Evolutionary conservation across 2,329 filamentous ascomycete species (phyloP).

Genomic region (Cytospora piceae): DNA sequence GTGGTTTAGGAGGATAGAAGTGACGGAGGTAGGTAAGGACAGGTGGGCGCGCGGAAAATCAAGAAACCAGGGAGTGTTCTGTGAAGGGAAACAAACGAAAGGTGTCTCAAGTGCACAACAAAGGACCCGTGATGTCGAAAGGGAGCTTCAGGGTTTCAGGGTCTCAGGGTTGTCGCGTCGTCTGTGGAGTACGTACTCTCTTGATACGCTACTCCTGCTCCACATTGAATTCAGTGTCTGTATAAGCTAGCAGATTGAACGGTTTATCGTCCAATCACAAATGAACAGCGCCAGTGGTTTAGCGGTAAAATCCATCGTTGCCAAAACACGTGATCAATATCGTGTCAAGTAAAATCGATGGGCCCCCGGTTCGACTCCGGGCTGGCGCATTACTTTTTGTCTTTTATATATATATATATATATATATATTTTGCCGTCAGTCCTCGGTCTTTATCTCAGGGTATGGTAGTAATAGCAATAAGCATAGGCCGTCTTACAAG

Average conservation of each 20-base stretch:
- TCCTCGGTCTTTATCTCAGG: too few species aligned
- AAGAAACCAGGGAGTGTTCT: not conserved
- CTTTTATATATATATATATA: too few species aligned
- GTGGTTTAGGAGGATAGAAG: not conserved
- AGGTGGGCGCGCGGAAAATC: slow-evolving; percentile 4
- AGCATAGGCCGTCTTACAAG: too few species aligned
- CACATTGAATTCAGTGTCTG: fast-evolving
- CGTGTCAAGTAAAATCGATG: too few species aligned
- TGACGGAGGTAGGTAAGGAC: not conserved
- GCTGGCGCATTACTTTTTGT: too few species aligned
- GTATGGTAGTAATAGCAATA: not conserved
- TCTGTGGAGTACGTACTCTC: not conserved
- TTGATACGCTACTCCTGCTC: not conserved
- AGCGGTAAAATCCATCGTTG: slow-evolving; percentile 1
- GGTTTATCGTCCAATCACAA: not conserved
- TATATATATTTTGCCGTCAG: too few species aligned
- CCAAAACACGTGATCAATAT: too few species aligned
- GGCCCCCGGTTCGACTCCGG: too few species aligned
- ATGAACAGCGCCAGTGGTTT: too few species aligned
- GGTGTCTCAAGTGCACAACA: slow-evolving; percentile 13
- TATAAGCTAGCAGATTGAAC: too few species aligned
- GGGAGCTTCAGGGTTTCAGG: not conserved
- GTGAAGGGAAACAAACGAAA: slow-evolving; percentile 2
- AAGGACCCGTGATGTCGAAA: not conserved
- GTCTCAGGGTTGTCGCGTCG: not conserved